Evolutionary conservation across 805 yeast genomes (phyloP).

Genomic region (Lachancea nothofagi): DNA sequence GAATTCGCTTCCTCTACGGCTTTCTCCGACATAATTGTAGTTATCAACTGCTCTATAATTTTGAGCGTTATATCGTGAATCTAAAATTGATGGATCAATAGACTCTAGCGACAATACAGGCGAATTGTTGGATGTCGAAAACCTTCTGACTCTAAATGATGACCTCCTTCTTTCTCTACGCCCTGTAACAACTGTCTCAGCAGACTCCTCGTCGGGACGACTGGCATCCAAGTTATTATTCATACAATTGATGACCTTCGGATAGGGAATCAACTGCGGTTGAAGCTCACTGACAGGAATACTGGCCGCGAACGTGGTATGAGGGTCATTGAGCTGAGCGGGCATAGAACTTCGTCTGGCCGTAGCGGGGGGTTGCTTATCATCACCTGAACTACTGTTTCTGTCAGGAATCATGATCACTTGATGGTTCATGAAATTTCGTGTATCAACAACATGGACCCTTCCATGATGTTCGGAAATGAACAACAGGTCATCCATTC

Average conservation of each 20-base stretch:
- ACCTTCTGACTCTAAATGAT: slow-evolving; percentile 24
- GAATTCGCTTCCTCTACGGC: neutral
- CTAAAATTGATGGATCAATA: slow-evolving; percentile 10
- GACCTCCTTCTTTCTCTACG: slow-evolving; percentile 8
- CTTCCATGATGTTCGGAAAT: slow-evolving; percentile 83
- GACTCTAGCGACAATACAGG: slow-evolving; percentile 6
- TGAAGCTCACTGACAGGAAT: slow-evolving; percentile 27
- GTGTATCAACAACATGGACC: slow-evolving; percentile 76
- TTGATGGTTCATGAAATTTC: slow-evolving; percentile 69
- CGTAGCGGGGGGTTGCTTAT: slow-evolving; percentile 6
- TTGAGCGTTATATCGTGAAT: slow-evolving; percentile 13
- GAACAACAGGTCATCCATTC: slow-evolving; percentile 69
- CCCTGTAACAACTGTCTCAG: neutral
- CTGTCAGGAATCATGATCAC: slow-evolving; percentile 60
- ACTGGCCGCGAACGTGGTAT: slow-evolving; percentile 26
- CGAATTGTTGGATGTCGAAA: slow-evolving; percentile 21
- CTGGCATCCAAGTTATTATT: slow-evolving; percentile 1
- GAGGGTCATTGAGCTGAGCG: slow-evolving; percentile 18
- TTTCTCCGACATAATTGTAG: slow-evolving; percentile 11
- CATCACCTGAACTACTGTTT: slow-evolving; percentile 6
- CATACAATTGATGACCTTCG: slow-evolving; percentile 20
- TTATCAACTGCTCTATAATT: slow-evolving; percentile 15
- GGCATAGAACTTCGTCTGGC: slow-evolving; percentile 22
- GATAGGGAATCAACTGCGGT: slow-evolving; percentile 30
- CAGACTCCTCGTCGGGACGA: neutral